Evolutionary conservation across 1,284 basidiomycete species (phyloP), one percentile per base, ranked within the genome.

Genomic region (Sporisorium graminicola): DNA sequence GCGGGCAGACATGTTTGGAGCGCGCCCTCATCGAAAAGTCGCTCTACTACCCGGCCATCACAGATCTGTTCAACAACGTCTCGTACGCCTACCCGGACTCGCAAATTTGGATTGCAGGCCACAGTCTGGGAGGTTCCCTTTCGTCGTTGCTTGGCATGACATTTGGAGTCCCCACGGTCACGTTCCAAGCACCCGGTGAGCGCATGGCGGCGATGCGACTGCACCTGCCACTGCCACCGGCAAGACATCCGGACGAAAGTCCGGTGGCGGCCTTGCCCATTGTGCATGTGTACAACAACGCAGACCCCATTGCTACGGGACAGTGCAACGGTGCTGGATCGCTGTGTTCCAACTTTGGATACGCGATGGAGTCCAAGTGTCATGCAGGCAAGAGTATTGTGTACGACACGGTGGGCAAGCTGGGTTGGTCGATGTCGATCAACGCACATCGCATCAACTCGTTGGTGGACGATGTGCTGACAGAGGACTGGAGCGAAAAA

Each of bases 31-130:
- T 91, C 51, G 90, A 93, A 43, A 94, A 98, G 52, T 92, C 91
- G 75, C 88, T 98, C 56, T 99, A 98, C 87, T 97, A 95, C 86
- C 90, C 92, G 24, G 95, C 88, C 93, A 95, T 88, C 94, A 98
- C 87, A 81, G 82, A 84, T 60, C 65, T 85, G 52, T 85, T 76
- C 77, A 85, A 85, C 79, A 85, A 85, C 51, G 80, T 99, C 57
- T 92, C 94, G 6, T 93, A 93, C 85, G 90, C 96, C 89, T 99
- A 97, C 86, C 97, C 96, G 10, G 87, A 93, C 73, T 90, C 95
- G 59, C 92, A 93, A 76, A 93, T 99, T 68, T 99, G 96, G 97
- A 87, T 98, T 44, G 91, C 90, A 18, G 96, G 96, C 0, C 94
- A 97, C 86, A 95, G 93, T 18, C 87, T 99, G 8, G 94, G 95